Percentiles rank a stretch among this genome's conserved stretches.
phyloP scores from a whole-genome alignment of 768 basidiomycete species.

The Saitozyma podzolica region DNA sequence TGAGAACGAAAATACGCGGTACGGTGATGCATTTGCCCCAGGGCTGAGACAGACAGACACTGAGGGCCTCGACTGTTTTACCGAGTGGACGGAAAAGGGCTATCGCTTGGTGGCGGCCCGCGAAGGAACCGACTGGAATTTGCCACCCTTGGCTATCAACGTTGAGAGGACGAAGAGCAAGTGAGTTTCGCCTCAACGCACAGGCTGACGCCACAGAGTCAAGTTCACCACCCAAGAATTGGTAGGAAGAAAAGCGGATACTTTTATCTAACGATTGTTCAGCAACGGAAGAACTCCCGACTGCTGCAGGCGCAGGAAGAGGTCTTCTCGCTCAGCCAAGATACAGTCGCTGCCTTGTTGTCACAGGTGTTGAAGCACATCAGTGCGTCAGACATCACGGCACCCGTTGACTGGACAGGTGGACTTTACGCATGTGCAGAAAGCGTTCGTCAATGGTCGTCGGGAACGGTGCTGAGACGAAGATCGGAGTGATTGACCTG shows the following conservation, averaged over 20 bases:
- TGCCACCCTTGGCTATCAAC: slow-evolving; percentile 29
- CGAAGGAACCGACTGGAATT: slow-evolving; percentile 23
- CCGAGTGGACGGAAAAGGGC: slow-evolving; percentile 18
- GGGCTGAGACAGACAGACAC: slow-evolving; percentile 5
- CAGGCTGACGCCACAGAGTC: slow-evolving; percentile 62
- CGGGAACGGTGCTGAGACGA: background rate
- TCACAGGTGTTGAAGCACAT: slow-evolving; percentile 68
- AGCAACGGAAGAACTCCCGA: slow-evolving; percentile 41
- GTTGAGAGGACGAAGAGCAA: slow-evolving; percentile 34
- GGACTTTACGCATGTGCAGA: too few species aligned
- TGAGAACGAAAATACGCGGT: background rate
- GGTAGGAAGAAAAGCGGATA: slow-evolving; percentile 56
- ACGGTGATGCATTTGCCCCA: background rate
- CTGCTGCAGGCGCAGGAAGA: slow-evolving; percentile 93
- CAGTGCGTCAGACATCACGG: slow-evolving; percentile 56
- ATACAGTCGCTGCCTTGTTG: slow-evolving; percentile 76
- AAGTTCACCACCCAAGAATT: slow-evolving; percentile 77
- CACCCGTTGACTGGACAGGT: too few species aligned
- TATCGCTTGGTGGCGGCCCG: slow-evolving; percentile 25
- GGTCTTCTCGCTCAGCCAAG: slow-evolving; percentile 78
- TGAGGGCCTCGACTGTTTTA: slow-evolving; percentile 21
- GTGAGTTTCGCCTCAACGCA: slow-evolving; percentile 12
- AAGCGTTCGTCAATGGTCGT: slow-evolving; percentile 18
- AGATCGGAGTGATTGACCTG: slow-evolving; percentile 88
- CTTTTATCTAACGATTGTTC: background rate